Conservation (phyloP, 2,329 filamentous ascomycete genomes). For the Pseudogymnoascus destructans region DNA sequence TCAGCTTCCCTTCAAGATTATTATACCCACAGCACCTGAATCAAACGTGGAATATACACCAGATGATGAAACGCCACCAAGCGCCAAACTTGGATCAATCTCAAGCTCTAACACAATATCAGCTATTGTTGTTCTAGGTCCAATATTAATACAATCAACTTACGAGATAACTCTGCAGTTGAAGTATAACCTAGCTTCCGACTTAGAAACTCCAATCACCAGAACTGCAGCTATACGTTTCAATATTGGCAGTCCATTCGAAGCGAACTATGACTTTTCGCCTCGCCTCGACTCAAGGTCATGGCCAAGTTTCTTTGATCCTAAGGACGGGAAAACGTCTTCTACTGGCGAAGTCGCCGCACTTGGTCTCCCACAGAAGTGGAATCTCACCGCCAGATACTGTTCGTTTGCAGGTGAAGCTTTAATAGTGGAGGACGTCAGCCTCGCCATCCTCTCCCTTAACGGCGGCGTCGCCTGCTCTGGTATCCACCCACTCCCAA, state of each 20-base stretch:
- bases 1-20: conserved; percentile 29
- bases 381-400: conserved; percentile 61
- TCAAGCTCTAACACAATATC: conserved; percentile 32
- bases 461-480: conserved; percentile 50
- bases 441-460: conserved; percentile 46
- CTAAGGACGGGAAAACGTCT: conserved; percentile 27
- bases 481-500: conserved; percentile 29
- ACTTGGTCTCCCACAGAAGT: conserved; percentile 63
- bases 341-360: conserved; percentile 22
- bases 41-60: neutral
- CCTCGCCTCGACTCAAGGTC: conserved; percentile 63
- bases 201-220: conserved; percentile 66
- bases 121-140: conserved; percentile 37
- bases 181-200: conserved; percentile 65
- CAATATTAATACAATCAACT: conserved; percentile 36
- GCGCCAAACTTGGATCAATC: conserved; percentile 28
- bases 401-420: conserved; percentile 63
- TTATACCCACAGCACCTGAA: neutral
- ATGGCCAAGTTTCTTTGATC: conserved; percentile 81
- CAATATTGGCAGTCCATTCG: conserved; percentile 69
- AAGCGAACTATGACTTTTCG: conserved; percentile 78
- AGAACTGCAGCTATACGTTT: conserved; percentile 59
- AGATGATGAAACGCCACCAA: conserved; percentile 10
- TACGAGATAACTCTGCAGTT: conserved; percentile 62
- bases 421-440: conserved; percentile 49